Evolutionary conservation across 2,329 filamentous ascomycete genomes (phyloP).

Genomic region (Beauveria caledonica): DNA sequence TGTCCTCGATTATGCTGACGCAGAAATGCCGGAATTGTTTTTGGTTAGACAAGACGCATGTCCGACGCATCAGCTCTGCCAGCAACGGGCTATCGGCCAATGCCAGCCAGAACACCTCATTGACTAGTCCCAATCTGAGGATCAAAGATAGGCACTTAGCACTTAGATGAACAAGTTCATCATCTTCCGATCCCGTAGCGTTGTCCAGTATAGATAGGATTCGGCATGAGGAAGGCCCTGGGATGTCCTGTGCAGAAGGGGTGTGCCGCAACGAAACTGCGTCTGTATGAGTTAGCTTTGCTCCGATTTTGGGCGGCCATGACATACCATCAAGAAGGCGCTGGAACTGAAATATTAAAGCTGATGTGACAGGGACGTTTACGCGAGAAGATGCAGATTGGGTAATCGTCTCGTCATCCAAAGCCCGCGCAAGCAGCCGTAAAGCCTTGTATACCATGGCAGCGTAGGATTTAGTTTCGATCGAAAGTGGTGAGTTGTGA

Average conservation of each 20-base stretch:
- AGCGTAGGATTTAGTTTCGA: not conserved
- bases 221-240: constrained; percentile 12
- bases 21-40: constrained; percentile 21
- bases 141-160: constrained; percentile 21
- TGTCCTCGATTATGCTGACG: constrained; percentile 27
- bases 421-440: not conserved
- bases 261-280: not conserved
- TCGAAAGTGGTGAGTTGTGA: not conserved
- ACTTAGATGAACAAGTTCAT: constrained; percentile 20
- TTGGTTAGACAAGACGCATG: constrained; percentile 23
- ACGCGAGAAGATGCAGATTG: not conserved
- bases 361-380: not conserved
- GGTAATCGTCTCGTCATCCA: constrained; percentile 1
- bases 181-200: constrained; percentile 17
- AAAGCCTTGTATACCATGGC: not conserved
- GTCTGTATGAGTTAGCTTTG: not conserved
- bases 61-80: constrained; percentile 15
- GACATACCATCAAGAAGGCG: constrained; percentile 1
- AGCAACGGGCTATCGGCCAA: constrained; percentile 18
- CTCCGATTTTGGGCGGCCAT: not conserved
- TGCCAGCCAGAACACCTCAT: constrained; percentile 23
- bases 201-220: constrained; percentile 20
- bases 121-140: constrained; percentile 21
- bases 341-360: not conserved
- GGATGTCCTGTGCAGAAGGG: constrained; percentile 14